These are phyloP conservation scores for Hericium alpestre DNA, from an alignment of 768 basidiomycete species.

Conservation along the genomic window DNA sequence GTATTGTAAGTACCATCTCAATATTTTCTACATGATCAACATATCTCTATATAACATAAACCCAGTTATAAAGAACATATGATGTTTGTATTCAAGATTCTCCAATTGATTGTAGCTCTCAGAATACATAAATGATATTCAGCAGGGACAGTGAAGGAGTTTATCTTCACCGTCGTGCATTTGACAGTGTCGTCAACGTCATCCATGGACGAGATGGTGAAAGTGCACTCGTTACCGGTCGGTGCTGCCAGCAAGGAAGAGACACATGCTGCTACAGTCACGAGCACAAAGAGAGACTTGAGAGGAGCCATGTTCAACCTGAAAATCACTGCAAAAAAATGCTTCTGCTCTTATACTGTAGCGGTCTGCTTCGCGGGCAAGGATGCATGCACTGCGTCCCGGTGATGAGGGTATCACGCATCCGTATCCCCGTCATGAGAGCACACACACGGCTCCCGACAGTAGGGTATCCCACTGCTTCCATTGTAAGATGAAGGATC, in stretches of 20 bases:
- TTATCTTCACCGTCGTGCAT: conserved; percentile 50
- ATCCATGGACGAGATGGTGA: conserved; percentile 41
- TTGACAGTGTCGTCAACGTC: conserved; percentile 41
- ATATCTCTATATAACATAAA: too few relatives aligned
- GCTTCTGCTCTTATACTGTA: neutral
- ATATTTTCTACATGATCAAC: too few relatives aligned
- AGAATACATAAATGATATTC: too few relatives aligned
- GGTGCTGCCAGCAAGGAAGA: conserved; percentile 1
- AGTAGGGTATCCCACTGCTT: neutral
- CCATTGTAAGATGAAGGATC: too few relatives aligned
- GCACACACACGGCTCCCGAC: neutral
- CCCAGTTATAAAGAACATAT: too few relatives aligned
- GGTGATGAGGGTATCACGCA: neutral
- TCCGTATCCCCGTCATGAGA: neutral
- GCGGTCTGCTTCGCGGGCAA: neutral
- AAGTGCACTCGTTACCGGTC: conserved; percentile 35
- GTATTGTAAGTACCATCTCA: too few relatives aligned
- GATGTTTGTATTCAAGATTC: too few relatives aligned
- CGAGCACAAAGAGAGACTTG: neutral
- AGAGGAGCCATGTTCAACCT: neutral
- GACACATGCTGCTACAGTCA: neutral
- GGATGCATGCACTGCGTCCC: neutral
- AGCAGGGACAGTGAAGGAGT: conserved; percentile 45
- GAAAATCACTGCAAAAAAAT: neutral
- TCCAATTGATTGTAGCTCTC: too few relatives aligned